These are phyloP conservation scores for Lanmaoa pseudosensibilis DNA, from an alignment of 768 basidiomycete species.

Conservation along the genomic window DNA sequence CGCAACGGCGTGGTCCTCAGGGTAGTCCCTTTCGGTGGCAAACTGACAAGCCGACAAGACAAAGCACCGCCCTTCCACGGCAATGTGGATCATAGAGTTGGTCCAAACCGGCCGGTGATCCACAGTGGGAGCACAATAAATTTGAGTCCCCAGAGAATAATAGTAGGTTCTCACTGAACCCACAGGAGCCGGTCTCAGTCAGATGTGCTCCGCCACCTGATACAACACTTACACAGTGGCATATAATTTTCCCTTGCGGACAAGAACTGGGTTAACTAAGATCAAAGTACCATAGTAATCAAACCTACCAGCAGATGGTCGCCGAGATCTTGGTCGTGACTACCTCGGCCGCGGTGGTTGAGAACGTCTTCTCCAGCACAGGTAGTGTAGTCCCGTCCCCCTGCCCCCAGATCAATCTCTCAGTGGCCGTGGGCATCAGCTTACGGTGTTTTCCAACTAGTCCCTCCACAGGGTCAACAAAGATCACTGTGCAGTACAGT, in stretches of 20 bases:
- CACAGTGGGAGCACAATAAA: slow-evolving; percentile 68
- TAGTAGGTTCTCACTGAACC: slow-evolving; percentile 56
- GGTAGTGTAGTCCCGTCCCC: slow-evolving; percentile 57
- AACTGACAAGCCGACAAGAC: slow-evolving; percentile 65
- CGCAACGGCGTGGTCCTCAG: slow-evolving; percentile 45
- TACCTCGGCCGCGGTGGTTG: slow-evolving; percentile 14
- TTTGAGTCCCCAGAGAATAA: slow-evolving; percentile 56
- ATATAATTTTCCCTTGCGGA: slow-evolving; percentile 69
- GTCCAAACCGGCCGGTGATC: slow-evolving; percentile 59
- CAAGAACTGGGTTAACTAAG: background rate
- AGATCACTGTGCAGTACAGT: slow-evolving; percentile 59
- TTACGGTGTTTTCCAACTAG: slow-evolving; percentile 65
- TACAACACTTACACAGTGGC: slow-evolving; percentile 50
- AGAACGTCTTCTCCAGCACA: slow-evolving; percentile 44
- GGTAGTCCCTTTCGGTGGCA: slow-evolving; percentile 54
- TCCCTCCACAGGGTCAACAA: slow-evolving; percentile 52
- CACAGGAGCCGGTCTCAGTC: background rate
- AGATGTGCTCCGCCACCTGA: background rate
- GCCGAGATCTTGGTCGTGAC: slow-evolving; percentile 51
- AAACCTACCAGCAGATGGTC: slow-evolving; percentile 56
- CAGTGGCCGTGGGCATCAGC: slow-evolving; percentile 59
- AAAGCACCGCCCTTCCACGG: slow-evolving; percentile 68
- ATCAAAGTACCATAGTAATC: too few relatives aligned
- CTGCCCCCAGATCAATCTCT: slow-evolving; percentile 62
- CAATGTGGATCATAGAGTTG: slow-evolving; percentile 60